Evolutionary conservation across 73 alveolate genomes (phyloP).

Genomic region (Stentor roeselii): DNA sequence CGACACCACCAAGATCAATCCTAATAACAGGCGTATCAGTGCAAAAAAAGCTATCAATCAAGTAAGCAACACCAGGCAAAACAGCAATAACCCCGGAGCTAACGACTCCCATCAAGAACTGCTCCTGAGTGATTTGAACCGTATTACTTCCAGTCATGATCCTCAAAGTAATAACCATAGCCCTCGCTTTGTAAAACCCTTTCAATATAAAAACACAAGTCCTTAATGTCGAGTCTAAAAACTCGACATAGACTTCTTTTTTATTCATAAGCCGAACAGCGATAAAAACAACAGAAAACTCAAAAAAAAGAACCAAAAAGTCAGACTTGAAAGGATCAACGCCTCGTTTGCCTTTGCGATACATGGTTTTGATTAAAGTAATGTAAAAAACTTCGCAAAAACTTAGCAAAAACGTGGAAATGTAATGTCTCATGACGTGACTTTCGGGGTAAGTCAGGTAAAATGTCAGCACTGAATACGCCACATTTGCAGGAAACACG

Average conservation of each 20-base stretch:
- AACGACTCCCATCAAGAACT: neutral
- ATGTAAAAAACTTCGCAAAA: neutral
- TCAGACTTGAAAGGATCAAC: neutral
- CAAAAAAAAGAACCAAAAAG: neutral
- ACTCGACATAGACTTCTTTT: neutral
- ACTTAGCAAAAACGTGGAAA: neutral
- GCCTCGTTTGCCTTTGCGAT: neutral
- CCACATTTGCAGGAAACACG: neutral
- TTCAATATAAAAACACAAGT: neutral
- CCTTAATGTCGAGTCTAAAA: neutral
- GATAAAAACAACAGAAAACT: neutral
- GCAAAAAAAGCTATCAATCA: neutral
- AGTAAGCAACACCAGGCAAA: neutral
- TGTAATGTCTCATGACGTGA: neutral
- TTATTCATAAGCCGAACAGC: neutral
- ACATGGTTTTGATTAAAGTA: no score
- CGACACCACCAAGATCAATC: neutral
- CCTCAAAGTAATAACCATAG: neutral
- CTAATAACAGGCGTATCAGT: neutral
- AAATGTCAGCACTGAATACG: neutral
- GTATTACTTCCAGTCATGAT: neutral
- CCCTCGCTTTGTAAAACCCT: neutral
- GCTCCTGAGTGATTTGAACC: neutral
- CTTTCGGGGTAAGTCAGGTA: neutral
- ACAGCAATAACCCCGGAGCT: neutral